Base-by-base conservation (phyloP, 148 eudicot species). In the Nyssa sinensis region DNA sequence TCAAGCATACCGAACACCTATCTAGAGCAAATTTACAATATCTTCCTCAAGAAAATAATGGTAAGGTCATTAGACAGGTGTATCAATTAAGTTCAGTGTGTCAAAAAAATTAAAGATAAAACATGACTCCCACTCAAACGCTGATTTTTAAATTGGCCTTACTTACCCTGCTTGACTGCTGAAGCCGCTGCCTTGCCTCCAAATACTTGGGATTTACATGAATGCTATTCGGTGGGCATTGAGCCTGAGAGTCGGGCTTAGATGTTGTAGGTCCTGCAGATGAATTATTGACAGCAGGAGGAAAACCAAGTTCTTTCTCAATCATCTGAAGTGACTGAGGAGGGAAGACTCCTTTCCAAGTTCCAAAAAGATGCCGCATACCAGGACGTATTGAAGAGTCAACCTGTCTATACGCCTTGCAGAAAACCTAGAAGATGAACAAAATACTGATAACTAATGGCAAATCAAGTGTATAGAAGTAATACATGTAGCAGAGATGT, bases 271-370 rank as follows among this genome's bases (percentile, higher is more conserved):
- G 58, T 72, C 86, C 96, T 72, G 96, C 81, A 31, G 97, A 83
- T 69, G 96, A 71, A 34, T 87, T 96, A 82, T 88, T 95, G 69
- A 60, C 87, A 73, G 87, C 84, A 59, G 91, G 41, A 5, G 82
- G 30, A 47, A 96, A 89, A 32, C 87, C 94, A 44, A 96, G 94
- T 70, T 96, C 99, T 82, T 85, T 88, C 80, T 93, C 99, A 70
- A 96, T 96, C 74, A 81, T 61, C 84, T 93, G 98, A 82, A 96
- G 94, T 28, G 87, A 23, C 78, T 93, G 98, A 75, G 84, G 83
- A 72, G 99, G 99, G 75, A 96, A 96, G 37, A 96, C 98, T 77
- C 91, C 96, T 78, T 87, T 96, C 99, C 99, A 96, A 3, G 99
- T 96, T 78, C 94, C 93, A 86, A 96, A 96, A 65, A 96, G 93